phyloP scores from a whole-genome alignment of 805 yeast genomes.

The Candida tammaniensis region DNA sequence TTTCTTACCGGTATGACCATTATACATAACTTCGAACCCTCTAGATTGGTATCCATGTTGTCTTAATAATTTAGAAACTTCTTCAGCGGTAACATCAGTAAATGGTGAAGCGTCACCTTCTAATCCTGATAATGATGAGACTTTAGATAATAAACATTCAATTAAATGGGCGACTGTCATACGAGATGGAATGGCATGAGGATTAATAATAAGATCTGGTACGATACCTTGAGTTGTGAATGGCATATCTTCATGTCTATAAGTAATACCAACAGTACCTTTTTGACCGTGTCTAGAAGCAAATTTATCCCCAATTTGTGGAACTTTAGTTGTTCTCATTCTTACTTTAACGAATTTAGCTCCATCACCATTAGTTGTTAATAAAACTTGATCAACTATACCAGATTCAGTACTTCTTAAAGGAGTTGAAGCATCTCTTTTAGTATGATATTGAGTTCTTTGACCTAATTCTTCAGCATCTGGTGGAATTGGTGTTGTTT shows the following conservation, averaged over 20 bases:
- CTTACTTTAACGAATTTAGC: constrained; percentile 95
- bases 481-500: constrained; percentile 98
- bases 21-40: constrained; percentile 98
- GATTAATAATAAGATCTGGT: constrained; percentile 96
- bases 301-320: constrained; percentile 98
- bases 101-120: constrained; percentile 99
- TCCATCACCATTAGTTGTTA: constrained; percentile 98
- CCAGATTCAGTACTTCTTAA: constrained; percentile 95
- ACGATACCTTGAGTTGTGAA: constrained; percentile 93
- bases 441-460: constrained; percentile 96
- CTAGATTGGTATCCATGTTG: constrained; percentile 97
- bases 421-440: constrained; percentile 98
- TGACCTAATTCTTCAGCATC: constrained; percentile 98
- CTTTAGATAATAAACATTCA: constrained; percentile 95
- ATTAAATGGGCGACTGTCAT: constrained; percentile 99
- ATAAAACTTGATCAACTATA: constrained; percentile 94
- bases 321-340: constrained; percentile 97
- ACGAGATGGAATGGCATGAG: constrained; percentile 99
- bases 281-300: constrained; percentile 99
- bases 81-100: constrained; percentile 97
- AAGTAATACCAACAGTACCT: constrained; percentile 99
- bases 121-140: constrained; percentile 88
- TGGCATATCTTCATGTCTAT: constrained; percentile 98
- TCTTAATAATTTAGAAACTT: constrained; percentile 85
- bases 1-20: constrained; percentile 98